phyloP scores from a whole-genome alignment of 495 filamentous ascomycete genomes.

The Thermothielavioides terrestris region DNA sequence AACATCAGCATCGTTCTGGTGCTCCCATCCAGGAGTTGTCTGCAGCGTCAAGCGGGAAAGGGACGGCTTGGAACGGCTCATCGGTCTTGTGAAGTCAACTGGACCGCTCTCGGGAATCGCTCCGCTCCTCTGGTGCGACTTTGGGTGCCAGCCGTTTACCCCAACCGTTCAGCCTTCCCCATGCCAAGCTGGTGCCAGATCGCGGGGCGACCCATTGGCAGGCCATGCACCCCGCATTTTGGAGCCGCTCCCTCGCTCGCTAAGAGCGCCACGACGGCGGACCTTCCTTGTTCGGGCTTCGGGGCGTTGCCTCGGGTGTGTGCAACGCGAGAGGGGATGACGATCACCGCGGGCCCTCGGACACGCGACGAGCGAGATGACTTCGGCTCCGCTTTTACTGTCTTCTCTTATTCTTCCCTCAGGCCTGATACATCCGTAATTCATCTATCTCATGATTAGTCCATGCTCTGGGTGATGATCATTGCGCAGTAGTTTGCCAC shows the following conservation, averaged over 20 bases:
- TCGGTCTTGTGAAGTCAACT: too few relatives aligned
- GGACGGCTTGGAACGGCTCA: too few relatives aligned
- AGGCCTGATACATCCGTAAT: not conserved
- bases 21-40: too few relatives aligned
- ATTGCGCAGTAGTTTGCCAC: too few relatives aligned
- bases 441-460: not conserved
- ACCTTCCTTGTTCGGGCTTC: constrained; percentile 3
- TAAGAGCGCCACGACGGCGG: not conserved
- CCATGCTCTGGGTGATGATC: too few relatives aligned
- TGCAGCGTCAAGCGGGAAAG: too few relatives aligned
- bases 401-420: not conserved
- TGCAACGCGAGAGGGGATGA: not conserved
- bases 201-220: not conserved
- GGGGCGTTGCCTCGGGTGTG: not conserved
- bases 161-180: not conserved
- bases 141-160: too few relatives aligned
- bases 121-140: too few relatives aligned
- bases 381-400: not conserved
- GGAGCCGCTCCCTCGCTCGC: not conserved
- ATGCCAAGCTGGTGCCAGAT: not conserved
- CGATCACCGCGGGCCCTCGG: not conserved
- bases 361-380: too few relatives aligned
- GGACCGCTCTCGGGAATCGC: too few relatives aligned
- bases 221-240: constrained; percentile 4
- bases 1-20: too few relatives aligned